A percentile compares a stretch with the other conserved stretches of the same genome.
phyloP scores from a whole-genome alignment of 164 flowering plant species.

The Stephania yunnanensis region DNA sequence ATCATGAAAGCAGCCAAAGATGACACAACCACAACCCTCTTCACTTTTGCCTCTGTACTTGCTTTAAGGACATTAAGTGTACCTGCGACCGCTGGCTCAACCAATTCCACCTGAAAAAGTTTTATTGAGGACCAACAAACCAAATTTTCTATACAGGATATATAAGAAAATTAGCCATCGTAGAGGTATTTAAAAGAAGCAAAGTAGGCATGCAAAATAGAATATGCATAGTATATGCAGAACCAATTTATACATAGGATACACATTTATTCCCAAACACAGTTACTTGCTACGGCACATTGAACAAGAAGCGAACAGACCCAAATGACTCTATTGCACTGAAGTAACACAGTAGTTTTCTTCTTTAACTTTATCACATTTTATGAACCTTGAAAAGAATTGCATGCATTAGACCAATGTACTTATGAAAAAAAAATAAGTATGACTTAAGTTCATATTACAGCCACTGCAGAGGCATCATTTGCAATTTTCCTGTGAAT shows the following conservation, averaged over 20 bases:
- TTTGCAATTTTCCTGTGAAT: no score
- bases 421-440: no score
- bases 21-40: slow-evolving; percentile 45
- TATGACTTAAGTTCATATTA: no score
- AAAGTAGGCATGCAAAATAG: not conserved
- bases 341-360: not conserved
- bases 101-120: slow-evolving; percentile 33
- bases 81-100: slow-evolving; percentile 56
- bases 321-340: not conserved
- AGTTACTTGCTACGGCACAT: not conserved
- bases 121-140: not conserved
- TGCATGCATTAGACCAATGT: no score
- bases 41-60: slow-evolving; percentile 32
- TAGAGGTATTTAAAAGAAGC: not conserved
- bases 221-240: not conserved
- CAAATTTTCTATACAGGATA: not conserved
- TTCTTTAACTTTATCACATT: no score
- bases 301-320: not conserved
- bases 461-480: no score
- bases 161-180: not conserved
- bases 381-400: no score
- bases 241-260: not conserved
- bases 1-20: slow-evolving; percentile 32
- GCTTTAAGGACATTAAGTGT: slow-evolving; percentile 48
- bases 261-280: not conserved